These are phyloP conservation scores for Eucalyptus virginea DNA, from an alignment of 345 rosid genomes.

Conservation along the genomic window DNA sequence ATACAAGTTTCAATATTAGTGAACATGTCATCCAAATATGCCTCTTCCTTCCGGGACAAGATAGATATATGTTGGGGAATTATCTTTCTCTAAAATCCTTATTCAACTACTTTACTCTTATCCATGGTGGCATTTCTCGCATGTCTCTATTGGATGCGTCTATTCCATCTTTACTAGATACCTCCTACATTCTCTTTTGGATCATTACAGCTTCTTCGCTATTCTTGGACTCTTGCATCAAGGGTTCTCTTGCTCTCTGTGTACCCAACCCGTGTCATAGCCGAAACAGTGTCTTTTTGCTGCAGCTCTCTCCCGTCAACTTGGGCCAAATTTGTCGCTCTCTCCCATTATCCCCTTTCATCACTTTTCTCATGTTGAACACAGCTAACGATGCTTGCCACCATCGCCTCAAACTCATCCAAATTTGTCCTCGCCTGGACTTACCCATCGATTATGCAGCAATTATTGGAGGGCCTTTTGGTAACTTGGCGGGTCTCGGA, in stretches of 20 bases:
- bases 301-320: background rate
- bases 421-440: background rate
- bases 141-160: background rate
- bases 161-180: background rate
- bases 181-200: background rate
- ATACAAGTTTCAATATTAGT: background rate
- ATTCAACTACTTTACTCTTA: background rate
- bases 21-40: background rate
- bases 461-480: slow-evolving; percentile 2
- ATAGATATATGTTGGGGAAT: background rate
- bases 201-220: background rate
- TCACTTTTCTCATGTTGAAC: background rate
- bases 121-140: background rate
- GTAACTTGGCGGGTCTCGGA: background rate
- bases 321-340: background rate
- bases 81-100: background rate
- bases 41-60: background rate
- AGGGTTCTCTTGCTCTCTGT: background rate
- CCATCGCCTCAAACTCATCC: background rate
- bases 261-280: background rate
- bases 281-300: background rate
- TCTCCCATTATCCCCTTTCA: background rate
- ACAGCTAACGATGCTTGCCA: background rate
- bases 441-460: background rate
- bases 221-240: background rate